Conservation (phyloP, 768 basidiomycete species). For the Suillus variegatus region DNA sequence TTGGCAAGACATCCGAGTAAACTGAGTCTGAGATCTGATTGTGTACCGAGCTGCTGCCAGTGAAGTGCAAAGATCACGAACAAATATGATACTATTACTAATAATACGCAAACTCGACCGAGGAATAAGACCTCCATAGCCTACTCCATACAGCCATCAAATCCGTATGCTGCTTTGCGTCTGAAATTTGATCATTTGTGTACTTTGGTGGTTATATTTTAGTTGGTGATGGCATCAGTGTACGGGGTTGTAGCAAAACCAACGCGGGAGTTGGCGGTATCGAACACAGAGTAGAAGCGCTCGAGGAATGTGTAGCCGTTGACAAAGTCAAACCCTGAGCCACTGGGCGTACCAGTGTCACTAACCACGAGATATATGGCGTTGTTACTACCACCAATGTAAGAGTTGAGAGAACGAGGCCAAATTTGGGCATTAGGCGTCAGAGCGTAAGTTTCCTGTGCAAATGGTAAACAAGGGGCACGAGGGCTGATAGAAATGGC, state of each 20-base stretch:
- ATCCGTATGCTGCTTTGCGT: not conserved
- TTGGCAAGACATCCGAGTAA: no score
- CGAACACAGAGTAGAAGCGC: conserved; percentile 69
- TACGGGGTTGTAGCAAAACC: conserved; percentile 29
- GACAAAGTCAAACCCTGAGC: conserved; percentile 55
- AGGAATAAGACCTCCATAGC: not conserved
- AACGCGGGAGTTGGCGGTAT: conserved; percentile 52
- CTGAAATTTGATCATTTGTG: not conserved
- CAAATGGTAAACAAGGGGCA: not conserved
- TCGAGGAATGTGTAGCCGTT: conserved; percentile 56
- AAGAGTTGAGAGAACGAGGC: conserved; percentile 44
- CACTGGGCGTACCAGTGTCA: conserved; percentile 40
- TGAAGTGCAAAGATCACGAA: not conserved
- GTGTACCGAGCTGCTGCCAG: no score
- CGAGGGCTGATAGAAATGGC: not conserved
- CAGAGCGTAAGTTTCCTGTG: conserved; percentile 35
- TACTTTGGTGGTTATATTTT: not conserved
- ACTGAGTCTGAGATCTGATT: no score
- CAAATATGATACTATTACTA: not conserved
- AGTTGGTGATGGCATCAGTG: conserved; percentile 34
- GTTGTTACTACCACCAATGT: conserved; percentile 39
- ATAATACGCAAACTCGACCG: not conserved
- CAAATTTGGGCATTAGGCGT: conserved; percentile 47
- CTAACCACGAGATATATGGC: conserved; percentile 41
- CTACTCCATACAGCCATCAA: not conserved